These are phyloP conservation scores for Corniculantispora saksenae DNA, from an alignment of 2,329 filamentous ascomycete genomes.

Conservation along the genomic window DNA sequence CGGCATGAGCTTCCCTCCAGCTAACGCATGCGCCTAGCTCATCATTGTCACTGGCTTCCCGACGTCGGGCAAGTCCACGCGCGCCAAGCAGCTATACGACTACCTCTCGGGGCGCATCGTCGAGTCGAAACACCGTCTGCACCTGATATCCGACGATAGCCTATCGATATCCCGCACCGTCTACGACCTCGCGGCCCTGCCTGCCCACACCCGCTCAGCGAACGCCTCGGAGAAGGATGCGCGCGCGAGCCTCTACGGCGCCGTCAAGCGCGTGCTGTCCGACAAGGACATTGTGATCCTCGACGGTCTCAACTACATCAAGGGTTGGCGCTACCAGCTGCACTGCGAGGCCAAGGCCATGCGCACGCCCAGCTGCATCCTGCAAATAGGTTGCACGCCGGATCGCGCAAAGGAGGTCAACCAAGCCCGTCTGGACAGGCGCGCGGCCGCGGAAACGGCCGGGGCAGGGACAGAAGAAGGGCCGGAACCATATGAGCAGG, in stretches of 20 bases:
- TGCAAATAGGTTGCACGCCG: slow-evolving; percentile 61
- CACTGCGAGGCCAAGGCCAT: slow-evolving; percentile 83
- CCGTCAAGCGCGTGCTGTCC: slow-evolving; percentile 74
- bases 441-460: slow-evolving; percentile 20
- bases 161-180: slow-evolving; percentile 69
- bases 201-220: slow-evolving; percentile 65
- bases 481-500: slow-evolving; percentile 49
- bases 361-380: slow-evolving; percentile 72
- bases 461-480: slow-evolving; percentile 20
- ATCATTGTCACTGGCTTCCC: slow-evolving; percentile 68
- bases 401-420: slow-evolving; percentile 62
- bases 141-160: slow-evolving; percentile 72
- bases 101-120: slow-evolving; percentile 63
- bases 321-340: slow-evolving; percentile 84
- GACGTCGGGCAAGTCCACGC: slow-evolving; percentile 68
- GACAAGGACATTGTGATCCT: slow-evolving; percentile 76
- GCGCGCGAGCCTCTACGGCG: slow-evolving; percentile 72
- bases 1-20: background rate
- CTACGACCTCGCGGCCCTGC: slow-evolving; percentile 62
- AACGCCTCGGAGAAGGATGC: slow-evolving; percentile 80
- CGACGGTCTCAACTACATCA: slow-evolving; percentile 84
- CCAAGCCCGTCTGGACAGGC: slow-evolving; percentile 51
- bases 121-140: slow-evolving; percentile 60
- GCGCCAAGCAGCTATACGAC: slow-evolving; percentile 64
- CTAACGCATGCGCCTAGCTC: slow-evolving; percentile 45